These are phyloP conservation scores for Colletotrichum lentis DNA, from an alignment of 2,329 filamentous ascomycete genomes.

Conservation along the genomic window DNA sequence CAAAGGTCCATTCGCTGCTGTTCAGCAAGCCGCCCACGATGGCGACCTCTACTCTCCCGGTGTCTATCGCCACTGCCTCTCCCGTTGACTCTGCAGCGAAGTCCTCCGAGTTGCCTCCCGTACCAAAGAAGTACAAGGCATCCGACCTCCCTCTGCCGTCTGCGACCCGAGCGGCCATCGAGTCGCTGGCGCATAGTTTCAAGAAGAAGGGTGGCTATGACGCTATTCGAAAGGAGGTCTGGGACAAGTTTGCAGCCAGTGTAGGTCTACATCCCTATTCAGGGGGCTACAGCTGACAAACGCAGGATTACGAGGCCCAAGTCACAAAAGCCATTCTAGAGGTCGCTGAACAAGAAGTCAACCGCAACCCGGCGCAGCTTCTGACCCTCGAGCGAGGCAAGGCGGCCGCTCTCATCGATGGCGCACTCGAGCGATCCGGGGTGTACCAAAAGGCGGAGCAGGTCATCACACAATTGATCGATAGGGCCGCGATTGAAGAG, in stretches of 20 bases:
- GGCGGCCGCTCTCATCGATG: slow-evolving; percentile 78
- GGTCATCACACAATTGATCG: slow-evolving; percentile 70
- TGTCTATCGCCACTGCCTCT: slow-evolving; percentile 22
- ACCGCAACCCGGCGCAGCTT: slow-evolving; percentile 75
- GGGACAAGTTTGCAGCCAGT: slow-evolving; percentile 76
- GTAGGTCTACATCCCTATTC: slow-evolving; percentile 54
- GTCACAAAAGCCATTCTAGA: slow-evolving; percentile 73
- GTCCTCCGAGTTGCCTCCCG: slow-evolving; percentile 9
- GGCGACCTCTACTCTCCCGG: slow-evolving; percentile 20
- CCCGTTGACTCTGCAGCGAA: slow-evolving; percentile 6
- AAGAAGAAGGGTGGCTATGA: slow-evolving; percentile 90
- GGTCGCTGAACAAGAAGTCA: slow-evolving; percentile 77
- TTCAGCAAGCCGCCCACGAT: slow-evolving; percentile 9
- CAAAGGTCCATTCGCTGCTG: background rate
- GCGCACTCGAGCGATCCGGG: slow-evolving; percentile 77
- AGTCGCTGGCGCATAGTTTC: slow-evolving; percentile 79
- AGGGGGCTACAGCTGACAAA: background rate
- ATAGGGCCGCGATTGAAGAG: slow-evolving; percentile 71
- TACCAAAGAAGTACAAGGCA: slow-evolving; percentile 68
- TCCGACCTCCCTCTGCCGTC: slow-evolving; percentile 78
- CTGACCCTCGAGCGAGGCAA: slow-evolving; percentile 78
- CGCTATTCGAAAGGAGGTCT: slow-evolving; percentile 76
- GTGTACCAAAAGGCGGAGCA: slow-evolving; percentile 77
- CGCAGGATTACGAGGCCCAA: slow-evolving; percentile 73
- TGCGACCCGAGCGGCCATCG: slow-evolving; percentile 76